Conservation (phyloP, 169 alveolate genomes). For the Blepharisma undulans region DNA sequence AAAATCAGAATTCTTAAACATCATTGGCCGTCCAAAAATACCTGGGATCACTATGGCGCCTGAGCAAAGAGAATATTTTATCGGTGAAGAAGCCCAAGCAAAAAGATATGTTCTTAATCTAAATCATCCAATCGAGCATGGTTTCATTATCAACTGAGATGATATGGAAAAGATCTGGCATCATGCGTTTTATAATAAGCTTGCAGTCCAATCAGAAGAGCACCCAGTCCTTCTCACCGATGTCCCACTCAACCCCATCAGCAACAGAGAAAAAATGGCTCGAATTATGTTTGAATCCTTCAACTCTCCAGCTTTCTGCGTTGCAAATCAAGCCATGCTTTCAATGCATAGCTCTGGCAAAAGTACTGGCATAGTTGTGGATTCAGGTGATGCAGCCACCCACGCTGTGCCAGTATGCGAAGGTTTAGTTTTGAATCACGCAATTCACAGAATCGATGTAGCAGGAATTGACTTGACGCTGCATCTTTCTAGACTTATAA, state of each 20-base stretch:
- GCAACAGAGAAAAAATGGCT: slow-evolving; percentile 89
- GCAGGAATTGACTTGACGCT: slow-evolving; percentile 92
- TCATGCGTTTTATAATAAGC: slow-evolving; percentile 74
- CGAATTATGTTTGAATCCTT: slow-evolving; percentile 91
- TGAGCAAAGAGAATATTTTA: slow-evolving; percentile 68
- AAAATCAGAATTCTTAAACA: slow-evolving; percentile 62
- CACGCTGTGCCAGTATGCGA: slow-evolving; percentile 91
- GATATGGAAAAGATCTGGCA: slow-evolving; percentile 89
- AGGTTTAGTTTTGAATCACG: slow-evolving; percentile 89
- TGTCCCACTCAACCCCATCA: slow-evolving; percentile 90
- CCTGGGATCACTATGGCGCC: slow-evolving; percentile 70
- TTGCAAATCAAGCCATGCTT: slow-evolving; percentile 88
- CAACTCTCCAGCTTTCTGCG: slow-evolving; percentile 89
- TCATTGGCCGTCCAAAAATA: slow-evolving; percentile 84
- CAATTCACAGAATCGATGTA: slow-evolving; percentile 83
- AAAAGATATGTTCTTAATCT: slow-evolving; percentile 76
- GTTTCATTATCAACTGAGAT: slow-evolving; percentile 87
- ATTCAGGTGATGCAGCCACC: slow-evolving; percentile 94
- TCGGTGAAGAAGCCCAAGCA: slow-evolving; percentile 73
- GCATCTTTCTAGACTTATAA: slow-evolving; percentile 70
- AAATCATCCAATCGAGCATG: slow-evolving; percentile 85
- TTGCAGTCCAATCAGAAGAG: slow-evolving; percentile 78
- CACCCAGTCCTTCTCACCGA: slow-evolving; percentile 91
- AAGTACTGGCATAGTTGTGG: slow-evolving; percentile 92
- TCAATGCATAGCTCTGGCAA: slow-evolving; percentile 90